These are phyloP conservation scores for Ophidiomyces ophidiicola DNA, from an alignment of 2,329 filamentous ascomycete genomes.

Conservation along the genomic window DNA sequence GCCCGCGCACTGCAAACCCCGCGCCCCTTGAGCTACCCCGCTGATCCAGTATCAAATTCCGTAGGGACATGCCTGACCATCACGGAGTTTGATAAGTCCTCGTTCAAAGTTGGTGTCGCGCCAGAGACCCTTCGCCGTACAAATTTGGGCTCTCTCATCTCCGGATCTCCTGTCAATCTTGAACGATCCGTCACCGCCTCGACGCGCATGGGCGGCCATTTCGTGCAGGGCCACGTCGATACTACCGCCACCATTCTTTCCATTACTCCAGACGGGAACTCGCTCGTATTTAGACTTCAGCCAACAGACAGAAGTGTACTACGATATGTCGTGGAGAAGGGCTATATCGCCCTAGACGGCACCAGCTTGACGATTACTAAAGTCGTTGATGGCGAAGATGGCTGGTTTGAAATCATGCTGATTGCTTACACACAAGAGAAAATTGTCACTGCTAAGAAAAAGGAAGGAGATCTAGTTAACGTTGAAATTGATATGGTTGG, in stretches of 20 bases:
- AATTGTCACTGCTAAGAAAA: constrained; percentile 70
- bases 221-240: constrained; percentile 96
- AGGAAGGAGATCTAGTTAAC: constrained; percentile 69
- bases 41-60: background rate
- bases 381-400: constrained; percentile 66
- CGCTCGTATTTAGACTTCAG: constrained; percentile 70
- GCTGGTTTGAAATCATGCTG: constrained; percentile 92
- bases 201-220: constrained; percentile 95
- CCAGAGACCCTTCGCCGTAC: constrained; percentile 93
- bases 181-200: constrained; percentile 83
- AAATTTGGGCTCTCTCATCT: constrained; percentile 65
- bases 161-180: constrained; percentile 67
- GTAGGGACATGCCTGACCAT: constrained; percentile 77
- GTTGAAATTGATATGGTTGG: constrained; percentile 83
- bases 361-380: constrained; percentile 85
- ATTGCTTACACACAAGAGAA: constrained; percentile 93
- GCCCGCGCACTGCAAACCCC: background rate
- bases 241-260: constrained; percentile 65
- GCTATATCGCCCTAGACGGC: constrained; percentile 86
- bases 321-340: constrained; percentile 89
- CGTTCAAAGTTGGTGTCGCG: constrained; percentile 85
- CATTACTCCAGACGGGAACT: constrained; percentile 73
- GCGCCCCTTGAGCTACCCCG: background rate
- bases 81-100: constrained; percentile 50
- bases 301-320: constrained; percentile 59